Conservation (phyloP, 768 basidiomycete genomes). For the Psilocybe azurescens region DNA sequence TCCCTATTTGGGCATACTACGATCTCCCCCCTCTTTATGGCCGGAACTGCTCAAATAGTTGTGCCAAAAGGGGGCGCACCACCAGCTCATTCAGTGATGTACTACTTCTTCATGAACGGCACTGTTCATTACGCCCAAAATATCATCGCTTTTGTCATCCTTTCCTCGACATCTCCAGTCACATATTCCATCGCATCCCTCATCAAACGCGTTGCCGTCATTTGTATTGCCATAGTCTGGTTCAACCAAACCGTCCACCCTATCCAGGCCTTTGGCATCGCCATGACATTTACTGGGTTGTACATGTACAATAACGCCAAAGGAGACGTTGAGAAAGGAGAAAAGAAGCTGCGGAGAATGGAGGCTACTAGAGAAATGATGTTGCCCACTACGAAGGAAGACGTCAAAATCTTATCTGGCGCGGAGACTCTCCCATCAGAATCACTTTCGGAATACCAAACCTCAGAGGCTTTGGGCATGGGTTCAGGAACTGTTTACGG, state of each 20-base stretch:
- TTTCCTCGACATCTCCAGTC: slow-evolving; percentile 95
- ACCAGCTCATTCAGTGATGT: slow-evolving; percentile 65
- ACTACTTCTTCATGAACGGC: slow-evolving; percentile 93
- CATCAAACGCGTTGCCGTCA: slow-evolving; percentile 97
- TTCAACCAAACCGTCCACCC: slow-evolving; percentile 87
- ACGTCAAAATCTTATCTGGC: slow-evolving; percentile 54
- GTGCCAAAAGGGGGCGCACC: slow-evolving; percentile 47
- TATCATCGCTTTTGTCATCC: slow-evolving; percentile 96
- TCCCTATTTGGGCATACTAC: slow-evolving; percentile 92
- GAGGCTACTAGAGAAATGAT: slow-evolving; percentile 72
- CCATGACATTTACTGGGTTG: slow-evolving; percentile 85
- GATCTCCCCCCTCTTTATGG: slow-evolving; percentile 75
- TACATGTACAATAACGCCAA: slow-evolving; percentile 98
- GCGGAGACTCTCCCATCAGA: slow-evolving; percentile 41
- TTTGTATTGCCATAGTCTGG: slow-evolving; percentile 97
- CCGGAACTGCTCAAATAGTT: slow-evolving; percentile 46
- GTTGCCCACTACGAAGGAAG: slow-evolving; percentile 71
- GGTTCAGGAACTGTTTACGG: slow-evolving; percentile 41
- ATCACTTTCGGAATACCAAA: slow-evolving; percentile 22
- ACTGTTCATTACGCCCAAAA: slow-evolving; percentile 97
- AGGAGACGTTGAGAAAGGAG: slow-evolving; percentile 89
- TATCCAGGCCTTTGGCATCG: slow-evolving; percentile 89
- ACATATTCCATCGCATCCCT: slow-evolving; percentile 99
- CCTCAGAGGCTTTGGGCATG: slow-evolving; percentile 40
- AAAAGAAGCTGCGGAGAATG: slow-evolving; percentile 82